Evolutionary conservation across 164 flowering plant genomes (phyloP), one percentile per base, ranked within the genome.

Genomic region (Piper betle): DNA sequence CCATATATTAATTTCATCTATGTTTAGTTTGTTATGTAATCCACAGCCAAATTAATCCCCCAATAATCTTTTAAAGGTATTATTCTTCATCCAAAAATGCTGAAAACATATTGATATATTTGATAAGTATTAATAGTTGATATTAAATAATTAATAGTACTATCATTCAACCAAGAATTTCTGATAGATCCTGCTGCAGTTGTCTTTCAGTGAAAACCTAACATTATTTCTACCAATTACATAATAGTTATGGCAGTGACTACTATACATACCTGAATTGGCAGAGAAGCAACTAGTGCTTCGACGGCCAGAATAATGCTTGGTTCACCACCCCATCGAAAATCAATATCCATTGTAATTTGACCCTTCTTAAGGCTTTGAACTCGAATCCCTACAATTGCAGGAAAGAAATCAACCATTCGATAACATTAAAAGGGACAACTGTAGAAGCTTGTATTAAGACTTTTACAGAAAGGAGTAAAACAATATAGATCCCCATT

Each of bases 241-340:
- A 46, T 46, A 18, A 19, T 37, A 46, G 20, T 41, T 33, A 48
- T 11, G 2, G 57, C 12, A 63, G 11, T 4, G 8, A 7, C 37
- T 18, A 46, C 38, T 39, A 57, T 53, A 75, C 79, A 33, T 61
- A 88, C 99, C 96, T 94, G 97, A 80, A 94, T 88, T 37, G 97
- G 97, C 55, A 91, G 78, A 57, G 96, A 85, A 69, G 99, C 99
- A 74, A 88, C 90, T 50, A 82, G 74, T n/a, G 98, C 91, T 74
- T 93, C 93, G 72, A 88, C 95, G 63, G 78, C 96, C 66, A 94
- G 78, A 63, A 94, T 74, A 65, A 94, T 94, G 74, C 81, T 91
- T 39, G 99, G 96, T 77, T 94, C 91, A 73, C 99, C 99, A 75
- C 99, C 96, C 97, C 96, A 94, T 40, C 91, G 81, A 19, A 94